Conservation (phyloP, 495 filamentous ascomycete genomes). For the Lentithecium fluviatile region DNA sequence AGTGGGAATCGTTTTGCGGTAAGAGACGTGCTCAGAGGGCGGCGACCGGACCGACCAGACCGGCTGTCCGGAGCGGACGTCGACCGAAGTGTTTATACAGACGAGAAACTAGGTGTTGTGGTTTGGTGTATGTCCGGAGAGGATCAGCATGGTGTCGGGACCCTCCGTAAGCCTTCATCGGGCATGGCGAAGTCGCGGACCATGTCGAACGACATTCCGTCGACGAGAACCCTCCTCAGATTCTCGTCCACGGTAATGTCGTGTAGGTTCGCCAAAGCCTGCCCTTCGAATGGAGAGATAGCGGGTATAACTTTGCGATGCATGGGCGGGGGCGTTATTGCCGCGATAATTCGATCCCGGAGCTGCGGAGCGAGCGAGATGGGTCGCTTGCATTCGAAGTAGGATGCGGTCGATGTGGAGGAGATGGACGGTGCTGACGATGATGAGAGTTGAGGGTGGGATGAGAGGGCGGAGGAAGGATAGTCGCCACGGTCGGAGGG, state of each 20-base stretch:
- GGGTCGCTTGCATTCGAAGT: conserved; percentile 27
- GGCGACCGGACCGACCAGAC: background rate
- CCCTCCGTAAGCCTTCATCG: background rate
- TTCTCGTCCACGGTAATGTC: conserved; percentile 22
- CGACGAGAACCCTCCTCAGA: conserved; percentile 18
- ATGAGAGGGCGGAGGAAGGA: conserved; percentile 15
- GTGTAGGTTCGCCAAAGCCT: conserved; percentile 18
- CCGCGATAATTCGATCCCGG: conserved; percentile 18
- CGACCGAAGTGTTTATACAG: background rate
- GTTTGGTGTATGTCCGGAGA: background rate
- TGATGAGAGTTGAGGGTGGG: conserved; percentile 16
- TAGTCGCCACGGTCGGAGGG: background rate
- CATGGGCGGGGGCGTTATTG: conserved; percentile 8
- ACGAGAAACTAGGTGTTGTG: background rate
- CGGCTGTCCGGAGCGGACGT: conserved; percentile 9
- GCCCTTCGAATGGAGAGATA: conserved; percentile 24
- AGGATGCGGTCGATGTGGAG: conserved; percentile 23
- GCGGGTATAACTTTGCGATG: conserved; percentile 4
- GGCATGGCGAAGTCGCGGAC: conserved; percentile 9
- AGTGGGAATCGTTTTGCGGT: background rate
- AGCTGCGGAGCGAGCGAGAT: conserved; percentile 5
- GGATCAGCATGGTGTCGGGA: conserved; percentile 19
- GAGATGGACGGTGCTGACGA: conserved; percentile 30
- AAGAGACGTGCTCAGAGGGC: background rate
- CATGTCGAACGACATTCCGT: conserved; percentile 27